A percentile compares a stretch with the other conserved stretches of the same genome.
Evolutionary conservation across 2,329 filamentous ascomycete species (phyloP).

Genomic region (Pseudocercospora pini-densiflorae): DNA sequence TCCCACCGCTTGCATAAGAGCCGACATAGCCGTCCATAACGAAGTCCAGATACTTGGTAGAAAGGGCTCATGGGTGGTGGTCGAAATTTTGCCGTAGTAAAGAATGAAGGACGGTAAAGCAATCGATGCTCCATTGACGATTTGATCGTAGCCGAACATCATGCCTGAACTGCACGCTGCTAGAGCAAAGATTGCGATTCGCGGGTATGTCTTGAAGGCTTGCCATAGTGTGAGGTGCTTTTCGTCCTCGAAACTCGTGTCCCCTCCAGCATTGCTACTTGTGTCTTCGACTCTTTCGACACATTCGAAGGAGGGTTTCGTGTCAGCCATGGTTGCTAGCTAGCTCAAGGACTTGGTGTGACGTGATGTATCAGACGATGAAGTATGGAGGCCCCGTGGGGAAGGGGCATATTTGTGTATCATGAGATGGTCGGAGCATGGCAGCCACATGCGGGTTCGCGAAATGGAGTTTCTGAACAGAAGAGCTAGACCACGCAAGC

Average conservation of each 20-base stretch:
- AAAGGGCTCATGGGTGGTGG: not conserved
- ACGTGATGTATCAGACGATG: not conserved
- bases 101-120: not conserved
- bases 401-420: not conserved
- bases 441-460: not conserved
- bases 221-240: slow-evolving; percentile 1
- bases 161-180: slow-evolving; percentile 3
- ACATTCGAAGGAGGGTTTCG: not conserved
- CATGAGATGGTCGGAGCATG: not conserved
- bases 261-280: not conserved
- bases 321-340: not conserved
- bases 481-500: not conserved
- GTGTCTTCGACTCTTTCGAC: not conserved
- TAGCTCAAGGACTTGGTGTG: not conserved
- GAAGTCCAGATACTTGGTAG: slow-evolving; percentile 4
- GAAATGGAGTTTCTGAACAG: not conserved
- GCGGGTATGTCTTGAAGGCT: not conserved
- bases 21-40: slow-evolving; percentile 9
- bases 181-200: not conserved
- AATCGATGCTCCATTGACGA: slow-evolving; percentile 7
- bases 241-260: not conserved
- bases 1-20: slow-evolving; percentile 4
- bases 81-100: not conserved
- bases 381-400: not conserved
- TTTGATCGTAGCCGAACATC: slow-evolving; percentile 8